phyloP scores from a whole-genome alignment of 306 rosid genomes.

The Cicer chorassanicum region DNA sequence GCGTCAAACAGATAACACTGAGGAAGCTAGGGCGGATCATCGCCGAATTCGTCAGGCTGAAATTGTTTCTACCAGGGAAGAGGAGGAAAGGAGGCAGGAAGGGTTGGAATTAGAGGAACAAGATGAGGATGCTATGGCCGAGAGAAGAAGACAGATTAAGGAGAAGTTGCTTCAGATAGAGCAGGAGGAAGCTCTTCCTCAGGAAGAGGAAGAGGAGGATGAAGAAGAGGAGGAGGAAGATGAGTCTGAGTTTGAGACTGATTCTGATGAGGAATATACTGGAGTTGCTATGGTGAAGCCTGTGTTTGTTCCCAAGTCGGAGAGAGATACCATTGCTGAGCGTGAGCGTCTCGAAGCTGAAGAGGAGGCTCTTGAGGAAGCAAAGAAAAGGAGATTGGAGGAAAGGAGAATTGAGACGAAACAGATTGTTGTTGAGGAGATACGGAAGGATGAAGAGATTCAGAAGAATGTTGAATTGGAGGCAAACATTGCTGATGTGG shows the following conservation, averaged over 20 bases:
- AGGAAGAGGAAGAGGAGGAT: slow-evolving; percentile 81
- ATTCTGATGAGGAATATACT: slow-evolving; percentile 82
- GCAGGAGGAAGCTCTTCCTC: slow-evolving; percentile 74
- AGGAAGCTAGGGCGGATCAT: slow-evolving; percentile 90
- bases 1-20: slow-evolving; percentile 82
- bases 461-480: slow-evolving; percentile 86
- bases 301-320: slow-evolving; percentile 88
- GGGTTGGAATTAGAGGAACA: slow-evolving; percentile 80
- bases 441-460: slow-evolving; percentile 82
- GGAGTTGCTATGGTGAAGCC: slow-evolving; percentile 97
- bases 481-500: slow-evolving; percentile 89
- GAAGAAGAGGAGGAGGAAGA: slow-evolving; percentile 82
- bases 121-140: slow-evolving; percentile 79
- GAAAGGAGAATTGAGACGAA: slow-evolving; percentile 85
- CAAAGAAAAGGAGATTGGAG: slow-evolving; percentile 74
- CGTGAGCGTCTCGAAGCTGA: slow-evolving; percentile 94
- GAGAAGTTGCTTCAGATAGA: slow-evolving; percentile 84
- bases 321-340: slow-evolving; percentile 92
- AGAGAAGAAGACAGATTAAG: slow-evolving; percentile 73
- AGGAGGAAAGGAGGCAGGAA: slow-evolving; percentile 89
- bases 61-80: slow-evolving; percentile 85
- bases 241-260: slow-evolving; percentile 93
- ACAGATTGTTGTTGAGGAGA: slow-evolving; percentile 94
- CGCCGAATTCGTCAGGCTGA: slow-evolving; percentile 94
- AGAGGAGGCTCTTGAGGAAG: slow-evolving; percentile 79